Evolutionary conservation across 352 stramenopile genomes (phyloP), one percentile per base, ranked within the genome.

Genomic region (Phytophthora pisi): DNA sequence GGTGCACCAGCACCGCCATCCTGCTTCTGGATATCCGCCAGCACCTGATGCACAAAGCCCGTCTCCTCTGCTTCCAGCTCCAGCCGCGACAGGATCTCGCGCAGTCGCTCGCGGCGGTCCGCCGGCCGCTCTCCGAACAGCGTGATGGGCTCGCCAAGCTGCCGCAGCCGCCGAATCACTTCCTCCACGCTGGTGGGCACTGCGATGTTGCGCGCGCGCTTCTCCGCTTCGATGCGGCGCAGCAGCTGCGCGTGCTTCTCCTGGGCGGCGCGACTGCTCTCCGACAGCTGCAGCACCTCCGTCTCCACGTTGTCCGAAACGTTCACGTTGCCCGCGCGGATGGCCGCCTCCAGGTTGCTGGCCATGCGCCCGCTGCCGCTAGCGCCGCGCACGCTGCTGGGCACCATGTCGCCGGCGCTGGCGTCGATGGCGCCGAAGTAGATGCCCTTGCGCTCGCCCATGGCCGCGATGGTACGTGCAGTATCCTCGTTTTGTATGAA

Each of bases 101-200:
- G 88, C 61, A 99, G 75, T 34, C 97, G 92, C 70, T 98, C 90
- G 30, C 97, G 91, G 20, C 98, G 91, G 74, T 98, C 96, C 2
- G 94, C 96, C 9, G 93, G 86, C 38, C 97, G 89, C 72, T 99
- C 97, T 24, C 96, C 97, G 76, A 99, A 99, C 11, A 99, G 80
- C 64, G 95, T 97, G 28, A 98, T 88, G 16, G 97, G 97, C 34
- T 98, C 80, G 4, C 95, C 89, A 42, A 98, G 72, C 66, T 89
- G 75, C 18, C 97, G 94, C 55, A 99, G 78, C 10, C 87, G 81
- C 36, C 82, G 70, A 24, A 97, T 88, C 18, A 99, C 94, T 60
- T 99, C 89, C 13, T 96, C 79, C 1, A 93, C 84, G 36, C 91
- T 89, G 4, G 97, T 99, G 23, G 97, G 97, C 16, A 99, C 97